A percentile compares a stretch with the other conserved stretches of the same genome.
Conservation (phyloP, 805 yeast species). For the Barnettozyma sucrosica region DNA sequence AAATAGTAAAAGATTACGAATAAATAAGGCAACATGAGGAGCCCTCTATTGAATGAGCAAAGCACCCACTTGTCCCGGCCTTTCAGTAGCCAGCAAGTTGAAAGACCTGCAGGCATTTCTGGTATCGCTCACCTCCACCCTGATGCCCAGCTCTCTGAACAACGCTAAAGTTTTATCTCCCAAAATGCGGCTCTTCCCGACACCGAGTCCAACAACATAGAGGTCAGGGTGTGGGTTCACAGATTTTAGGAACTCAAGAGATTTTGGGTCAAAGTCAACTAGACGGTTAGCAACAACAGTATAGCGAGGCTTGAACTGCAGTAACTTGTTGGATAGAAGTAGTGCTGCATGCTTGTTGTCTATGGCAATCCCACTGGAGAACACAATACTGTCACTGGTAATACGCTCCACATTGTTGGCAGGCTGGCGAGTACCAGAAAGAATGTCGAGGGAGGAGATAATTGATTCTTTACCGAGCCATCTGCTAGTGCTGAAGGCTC, state of each 20-base stretch:
- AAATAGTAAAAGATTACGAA: too few species aligned
- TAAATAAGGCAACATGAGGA: too few species aligned
- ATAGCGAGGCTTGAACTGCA: slow-evolving; percentile 46
- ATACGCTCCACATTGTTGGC: slow-evolving; percentile 46
- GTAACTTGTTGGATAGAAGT: slow-evolving; percentile 51
- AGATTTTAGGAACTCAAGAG: slow-evolving; percentile 44
- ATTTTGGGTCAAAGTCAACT: slow-evolving; percentile 44
- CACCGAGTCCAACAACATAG: slow-evolving; percentile 65
- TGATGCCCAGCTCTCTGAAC: slow-evolving; percentile 59
- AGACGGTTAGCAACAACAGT: slow-evolving; percentile 38
- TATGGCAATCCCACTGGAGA: slow-evolving; percentile 44
- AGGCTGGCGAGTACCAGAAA: slow-evolving; percentile 39
- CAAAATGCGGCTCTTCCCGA: slow-evolving; percentile 50
- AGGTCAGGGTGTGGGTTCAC: slow-evolving; percentile 76
- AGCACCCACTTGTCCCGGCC: slow-evolving; percentile 71
- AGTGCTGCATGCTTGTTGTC: slow-evolving; percentile 43
- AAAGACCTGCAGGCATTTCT: slow-evolving; percentile 62
- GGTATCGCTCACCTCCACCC: slow-evolving; percentile 61
- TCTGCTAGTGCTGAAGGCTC: slow-evolving; percentile 2
- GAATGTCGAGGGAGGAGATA: slow-evolving; percentile 39
- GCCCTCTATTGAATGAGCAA: slow-evolving; percentile 58
- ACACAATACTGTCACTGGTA: slow-evolving; percentile 50
- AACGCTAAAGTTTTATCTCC: slow-evolving; percentile 45
- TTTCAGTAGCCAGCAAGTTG: slow-evolving; percentile 73
- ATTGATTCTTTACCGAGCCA: slow-evolving; percentile 12